Evolutionary conservation across 768 basidiomycete genomes (phyloP).

Genomic region (Lactarius pseudohatsudake): DNA sequence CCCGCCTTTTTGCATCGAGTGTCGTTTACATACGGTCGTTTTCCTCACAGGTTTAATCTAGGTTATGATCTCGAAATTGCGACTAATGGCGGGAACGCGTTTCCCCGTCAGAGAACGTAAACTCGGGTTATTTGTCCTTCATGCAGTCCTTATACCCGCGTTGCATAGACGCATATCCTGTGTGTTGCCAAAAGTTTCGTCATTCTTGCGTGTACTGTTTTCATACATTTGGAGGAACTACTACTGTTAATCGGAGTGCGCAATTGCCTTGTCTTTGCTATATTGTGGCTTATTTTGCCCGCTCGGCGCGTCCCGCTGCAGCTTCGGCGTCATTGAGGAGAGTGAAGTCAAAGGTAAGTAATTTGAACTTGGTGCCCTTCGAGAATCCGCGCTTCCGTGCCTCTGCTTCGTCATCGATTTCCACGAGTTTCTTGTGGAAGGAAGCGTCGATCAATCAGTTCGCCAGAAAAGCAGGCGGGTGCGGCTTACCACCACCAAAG

Average conservation of each 20-base stretch:
- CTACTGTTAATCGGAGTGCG: background rate
- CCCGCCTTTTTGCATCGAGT: background rate
- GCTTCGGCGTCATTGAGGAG: conserved; percentile 46
- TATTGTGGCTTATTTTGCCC: background rate
- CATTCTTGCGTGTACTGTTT: background rate
- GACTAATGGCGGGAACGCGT: conserved; percentile 3
- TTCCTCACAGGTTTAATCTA: conserved; percentile 12
- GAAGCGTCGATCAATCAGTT: conserved; percentile 10
- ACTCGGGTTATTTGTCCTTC: conserved; percentile 3
- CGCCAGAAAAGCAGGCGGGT: background rate
- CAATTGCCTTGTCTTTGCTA: background rate
- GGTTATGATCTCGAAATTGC: conserved; percentile 9
- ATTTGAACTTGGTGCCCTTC: conserved; percentile 47
- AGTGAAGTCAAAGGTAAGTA: conserved; percentile 48
- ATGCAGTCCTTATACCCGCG: background rate
- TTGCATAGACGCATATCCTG: background rate
- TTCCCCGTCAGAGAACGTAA: background rate
- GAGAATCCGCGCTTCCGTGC: conserved; percentile 57
- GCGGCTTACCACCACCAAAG: conserved; percentile 65
- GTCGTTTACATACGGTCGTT: background rate
- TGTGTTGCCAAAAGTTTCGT: background rate
- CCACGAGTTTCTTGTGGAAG: conserved; percentile 46
- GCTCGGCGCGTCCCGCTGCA: conserved; percentile 32
- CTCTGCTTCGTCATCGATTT: conserved; percentile 53
- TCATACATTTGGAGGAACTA: conserved; percentile 17